Evolutionary conservation across 1,139 yeast species (phyloP).

Genomic region (Geotrichum fermentans): DNA sequence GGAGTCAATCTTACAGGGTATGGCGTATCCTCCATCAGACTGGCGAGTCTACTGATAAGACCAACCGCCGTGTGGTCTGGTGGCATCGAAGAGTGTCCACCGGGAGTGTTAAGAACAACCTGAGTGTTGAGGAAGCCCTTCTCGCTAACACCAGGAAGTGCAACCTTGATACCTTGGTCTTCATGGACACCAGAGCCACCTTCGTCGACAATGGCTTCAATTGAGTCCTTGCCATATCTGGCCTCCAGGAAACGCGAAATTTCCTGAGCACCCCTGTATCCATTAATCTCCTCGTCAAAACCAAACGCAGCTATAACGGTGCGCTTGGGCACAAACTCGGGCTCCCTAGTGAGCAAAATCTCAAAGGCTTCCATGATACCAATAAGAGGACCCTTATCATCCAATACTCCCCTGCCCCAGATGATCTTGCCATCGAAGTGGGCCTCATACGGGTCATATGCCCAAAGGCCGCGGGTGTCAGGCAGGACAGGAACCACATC

Average conservation of each 20-base stretch:
- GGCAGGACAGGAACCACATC: conserved; percentile 79
- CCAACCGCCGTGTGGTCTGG: conserved; percentile 73
- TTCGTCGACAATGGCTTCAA: conserved; percentile 61
- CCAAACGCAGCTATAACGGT: conserved; percentile 60
- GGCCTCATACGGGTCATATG: conserved; percentile 64
- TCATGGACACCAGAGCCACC: conserved; percentile 39
- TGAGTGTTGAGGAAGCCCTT: conserved; percentile 57
- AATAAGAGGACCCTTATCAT: conserved; percentile 56
- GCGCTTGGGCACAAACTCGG: conserved; percentile 50
- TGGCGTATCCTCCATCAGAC: conserved; percentile 48
- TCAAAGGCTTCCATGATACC: conserved; percentile 59
- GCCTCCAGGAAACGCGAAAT: conserved; percentile 45
- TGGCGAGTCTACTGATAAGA: conserved; percentile 52
- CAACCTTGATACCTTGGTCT: conserved; percentile 46
- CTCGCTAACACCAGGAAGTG: conserved; percentile 59
- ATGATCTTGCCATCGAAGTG: conserved; percentile 54
- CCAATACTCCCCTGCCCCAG: conserved; percentile 65
- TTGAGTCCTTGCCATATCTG: conserved; percentile 51
- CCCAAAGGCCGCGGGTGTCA: conserved; percentile 57
- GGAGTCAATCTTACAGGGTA: conserved; percentile 44
- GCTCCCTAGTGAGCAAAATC: conserved; percentile 39
- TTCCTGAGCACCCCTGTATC: conserved; percentile 49
- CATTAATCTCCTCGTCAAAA: conserved; percentile 68
- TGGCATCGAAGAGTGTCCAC: conserved; percentile 71
- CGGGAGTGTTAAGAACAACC: conserved; percentile 51